Evolutionary conservation across 129 eudicot species (phyloP), one percentile per base, ranked within the genome.

Genomic region (Silybum marianum): DNA sequence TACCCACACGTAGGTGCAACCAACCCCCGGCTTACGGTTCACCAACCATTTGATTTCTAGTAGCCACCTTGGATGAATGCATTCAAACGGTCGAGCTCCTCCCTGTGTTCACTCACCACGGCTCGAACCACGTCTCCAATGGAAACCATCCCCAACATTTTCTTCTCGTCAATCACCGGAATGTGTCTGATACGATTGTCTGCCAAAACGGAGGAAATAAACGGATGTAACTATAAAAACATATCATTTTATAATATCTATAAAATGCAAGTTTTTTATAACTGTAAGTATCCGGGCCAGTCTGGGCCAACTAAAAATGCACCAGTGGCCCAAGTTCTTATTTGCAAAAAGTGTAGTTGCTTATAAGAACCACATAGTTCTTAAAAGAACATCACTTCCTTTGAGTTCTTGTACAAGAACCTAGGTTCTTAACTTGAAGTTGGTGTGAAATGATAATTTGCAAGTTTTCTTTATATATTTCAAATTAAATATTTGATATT

Each of bases 91-190:
- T 93, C 82, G 30, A 96, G 83, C 74, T 96, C 99, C 30, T 96
- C 95, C 10, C 99, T 85, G 82, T 96, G 99, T 87, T 96, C 98
- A 38, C 87, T 88, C 83, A 96, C 99, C 76, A 96, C 99, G 24
- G 99, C 99, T 81, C 99, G 98, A 73, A 96, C 99, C 81, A 96
- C 99, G 39, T 96, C 99, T 81, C 99, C 99, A 51, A 96, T 96
- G 22, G 99, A 96, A 73, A 96, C 99, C 99, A 96, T 96, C 19
- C 99, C 99, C 67, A 88, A 76, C 99, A 96, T 96, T 30, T 82
- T 93, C 58, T 85, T 90, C 16, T 88, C 93, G 65, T 83, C 84
- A 4, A 96, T 89, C 84, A 96, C 99, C 8, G 99, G 99, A 86
- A 96, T 96, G 90, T 96, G 99, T 88, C 99, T 91, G 82, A 96